phyloP scores from a whole-genome alignment of 2,329 filamentous ascomycete species.

The Sordariomycetes sp. region DNA sequence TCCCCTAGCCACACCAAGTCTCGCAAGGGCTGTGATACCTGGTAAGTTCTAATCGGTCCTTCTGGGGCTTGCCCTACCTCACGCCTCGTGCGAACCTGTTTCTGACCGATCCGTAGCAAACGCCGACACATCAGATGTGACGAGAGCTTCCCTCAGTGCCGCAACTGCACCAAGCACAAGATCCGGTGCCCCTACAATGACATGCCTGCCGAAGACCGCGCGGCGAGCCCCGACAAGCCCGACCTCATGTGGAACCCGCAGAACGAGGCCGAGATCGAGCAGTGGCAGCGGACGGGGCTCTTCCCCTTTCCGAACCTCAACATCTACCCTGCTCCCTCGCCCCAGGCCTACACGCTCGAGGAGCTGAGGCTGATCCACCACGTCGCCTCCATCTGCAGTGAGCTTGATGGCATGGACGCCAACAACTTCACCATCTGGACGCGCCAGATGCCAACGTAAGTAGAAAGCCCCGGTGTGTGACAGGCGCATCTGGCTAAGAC shows the following conservation, averaged over 20 bases:
- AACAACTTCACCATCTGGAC: slow-evolving; percentile 88
- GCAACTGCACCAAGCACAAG: slow-evolving; percentile 98
- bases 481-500: slow-evolving; percentile 6
- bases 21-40: slow-evolving; percentile 94
- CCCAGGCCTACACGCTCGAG: slow-evolving; percentile 61
- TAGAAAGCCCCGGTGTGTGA: slow-evolving; percentile 9
- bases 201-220: slow-evolving; percentile 54
- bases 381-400: slow-evolving; percentile 73
- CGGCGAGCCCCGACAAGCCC: slow-evolving; percentile 49
- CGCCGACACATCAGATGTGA: slow-evolving; percentile 95
- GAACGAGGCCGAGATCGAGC: slow-evolving; percentile 68
- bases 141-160: slow-evolving; percentile 95
- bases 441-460: slow-evolving; percentile 83
- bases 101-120: slow-evolving; percentile 42
- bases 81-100: not conserved
- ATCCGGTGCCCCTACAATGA: slow-evolving; percentile 98
- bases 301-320: slow-evolving; percentile 78
- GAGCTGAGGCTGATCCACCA: slow-evolving; percentile 88
- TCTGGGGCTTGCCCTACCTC: not conserved
- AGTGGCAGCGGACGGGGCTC: slow-evolving; percentile 74
- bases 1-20: slow-evolving; percentile 85
- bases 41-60: slow-evolving; percentile 29
- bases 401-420: slow-evolving; percentile 66
- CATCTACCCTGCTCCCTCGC: slow-evolving; percentile 64
- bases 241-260: slow-evolving; percentile 79